Evolutionary conservation across 2,329 filamentous ascomycete species (phyloP), one percentile per base, ranked within the genome.

Genomic region (Dothidotthia symphoricarpi): DNA sequence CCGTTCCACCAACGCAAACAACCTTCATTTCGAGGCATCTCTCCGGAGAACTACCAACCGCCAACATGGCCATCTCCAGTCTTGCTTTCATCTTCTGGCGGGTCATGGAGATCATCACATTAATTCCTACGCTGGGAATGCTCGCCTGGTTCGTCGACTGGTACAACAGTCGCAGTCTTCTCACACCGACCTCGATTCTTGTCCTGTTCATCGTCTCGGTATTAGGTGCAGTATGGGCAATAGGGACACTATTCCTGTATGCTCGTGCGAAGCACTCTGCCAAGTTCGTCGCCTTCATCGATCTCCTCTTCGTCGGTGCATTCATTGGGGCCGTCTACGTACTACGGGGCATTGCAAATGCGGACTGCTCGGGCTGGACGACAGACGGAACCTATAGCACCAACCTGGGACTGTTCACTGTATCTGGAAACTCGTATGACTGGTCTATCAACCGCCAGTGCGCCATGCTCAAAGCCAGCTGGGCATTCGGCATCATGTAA

Each of bases 391-490:
- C 81, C 65, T 76, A 76, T 53, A 62, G 78, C 36, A 24, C 43
- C 26, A 74, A 75, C 32, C 73, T 89, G 28, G 84, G 84, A 10
- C 71, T 77, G 10, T 78, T 87, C 45, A 78, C 86, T 42, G 51
- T 67, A 24, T 71, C 68, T 19, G 65, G 77, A 24, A 75, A 69
- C 39, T 57, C 57, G 7, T 70, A 80, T 41, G 66, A 75, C 28
- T 60, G 82, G 27, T 67, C 76, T 36, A 67, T 82, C 25, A 76
- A 87, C 67, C 91, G 91, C 75, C 80, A 81, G 4, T 97, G 91
- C 70, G 80, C 85, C 33, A 93, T 96, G 88, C 80, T 95, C 60
- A 97, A 96, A 78, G 85, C 90, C 1, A 78, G 75, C 51, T 97
- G 88, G 69, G 91, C 88, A 3, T 83, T 96, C 53, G 88, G 80